Evolutionary conservation across 2,329 filamentous ascomycete genomes (phyloP).

Genomic region (Talaromyces atroroseus): DNA sequence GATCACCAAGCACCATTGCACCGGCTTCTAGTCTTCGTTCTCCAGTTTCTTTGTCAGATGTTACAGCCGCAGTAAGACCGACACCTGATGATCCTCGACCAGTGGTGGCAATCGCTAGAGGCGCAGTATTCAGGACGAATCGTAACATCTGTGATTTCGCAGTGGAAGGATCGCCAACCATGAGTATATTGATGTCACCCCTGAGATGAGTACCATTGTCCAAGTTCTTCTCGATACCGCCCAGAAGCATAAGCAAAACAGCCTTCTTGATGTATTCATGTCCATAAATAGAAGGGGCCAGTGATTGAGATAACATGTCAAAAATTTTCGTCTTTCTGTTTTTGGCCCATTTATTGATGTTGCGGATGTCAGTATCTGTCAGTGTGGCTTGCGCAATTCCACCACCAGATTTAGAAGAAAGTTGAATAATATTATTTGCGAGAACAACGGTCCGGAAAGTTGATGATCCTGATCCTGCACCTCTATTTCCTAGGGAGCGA

Average conservation of each 20-base stretch:
- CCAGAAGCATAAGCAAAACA: conserved; percentile 87
- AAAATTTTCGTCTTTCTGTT: conserved; percentile 74
- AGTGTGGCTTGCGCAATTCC: conserved; percentile 88
- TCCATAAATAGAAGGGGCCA: conserved; percentile 93
- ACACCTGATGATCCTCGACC: conserved; percentile 95
- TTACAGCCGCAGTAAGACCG: conserved; percentile 94
- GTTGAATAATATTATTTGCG: conserved; percentile 88
- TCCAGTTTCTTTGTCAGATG: conserved; percentile 93
- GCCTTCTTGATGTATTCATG: conserved; percentile 98
- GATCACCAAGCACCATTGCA: conserved; percentile 96
- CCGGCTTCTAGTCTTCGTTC: conserved; percentile 91
- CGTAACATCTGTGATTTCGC: conserved; percentile 97
- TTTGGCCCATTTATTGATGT: conserved; percentile 97
- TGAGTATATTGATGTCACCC: conserved; percentile 98
- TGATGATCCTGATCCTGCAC: conserved; percentile 81
- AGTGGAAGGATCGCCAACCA: conserved; percentile 98
- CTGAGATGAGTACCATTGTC: conserved; percentile 96
- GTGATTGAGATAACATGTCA: conserved; percentile 83
- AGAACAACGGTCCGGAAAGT: conserved; percentile 92
- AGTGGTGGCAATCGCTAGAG: conserved; percentile 92
- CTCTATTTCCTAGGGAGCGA: conserved; percentile 88
- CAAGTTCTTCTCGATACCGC: conserved; percentile 96
- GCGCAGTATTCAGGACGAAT: conserved; percentile 95
- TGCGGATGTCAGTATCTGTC: conserved; percentile 93
- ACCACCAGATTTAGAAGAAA: conserved; percentile 93